Evolutionary conservation across 306 rosid genomes (phyloP), one percentile per base, ranked within the genome.

Genomic region (Astragalus membranaceus): DNA sequence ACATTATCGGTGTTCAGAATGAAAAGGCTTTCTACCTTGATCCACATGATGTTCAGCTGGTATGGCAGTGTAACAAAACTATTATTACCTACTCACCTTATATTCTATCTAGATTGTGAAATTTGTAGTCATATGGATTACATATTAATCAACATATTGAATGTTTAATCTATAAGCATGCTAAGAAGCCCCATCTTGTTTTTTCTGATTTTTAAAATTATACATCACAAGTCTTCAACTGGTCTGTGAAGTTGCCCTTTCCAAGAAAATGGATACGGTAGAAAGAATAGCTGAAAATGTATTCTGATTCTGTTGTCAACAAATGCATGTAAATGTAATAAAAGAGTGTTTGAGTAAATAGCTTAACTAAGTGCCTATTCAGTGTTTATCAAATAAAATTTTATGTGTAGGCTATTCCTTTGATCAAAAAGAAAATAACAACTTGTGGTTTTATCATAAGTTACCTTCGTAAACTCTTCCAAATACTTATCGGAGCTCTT

Each of bases 1-100:
- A 94, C 70, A 87, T 94, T 16, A 76, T 94, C 30, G 99, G 99
- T 32, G 89, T 87, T 56, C 99, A 94, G 74, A 91, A 79, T 82
- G 97, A 84, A n/a, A 88, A 88, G 72, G 96, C 91, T 42, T 71
- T 91, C 69, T 94, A 87, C 87, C 99, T 94, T 84, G 99, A 94
- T 79, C 99, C 99, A 9, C 99, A 94, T 77, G 91, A 85, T 14
- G 89, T 79, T 78, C 96, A 94, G 80, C 82, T 74, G 85, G 99
- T 89, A 88, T 48, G 37, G 26, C 39, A 72, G 15, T 35, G 43
- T 32, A 30, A 66, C 68, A 37, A n/a, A 33, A 67, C 36, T 23
- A 9, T 13, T 69, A 48, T 13, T 44, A 55, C 6, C 15, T 50
- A 12, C 47, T 30, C n/a, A 11, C 30, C 29, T 62, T 65, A 10